Conservation (phyloP, 2,329 filamentous ascomycete genomes). For the Phoma sp. region DNA sequence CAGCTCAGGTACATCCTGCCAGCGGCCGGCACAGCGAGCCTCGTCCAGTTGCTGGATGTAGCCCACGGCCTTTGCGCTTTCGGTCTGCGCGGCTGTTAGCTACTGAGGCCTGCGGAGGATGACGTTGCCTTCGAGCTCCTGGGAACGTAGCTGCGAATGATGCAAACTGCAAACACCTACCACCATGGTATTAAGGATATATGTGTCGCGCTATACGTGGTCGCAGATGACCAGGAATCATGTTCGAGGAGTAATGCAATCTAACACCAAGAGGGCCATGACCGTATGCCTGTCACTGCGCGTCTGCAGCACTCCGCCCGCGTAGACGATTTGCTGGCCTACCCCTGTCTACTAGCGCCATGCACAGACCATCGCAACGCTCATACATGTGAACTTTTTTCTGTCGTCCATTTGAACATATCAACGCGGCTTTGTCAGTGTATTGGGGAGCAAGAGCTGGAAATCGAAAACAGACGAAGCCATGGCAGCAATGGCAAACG, state of each 20-base stretch:
- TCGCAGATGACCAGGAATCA: slow-evolving; percentile 31
- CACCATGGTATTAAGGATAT: slow-evolving; percentile 43
- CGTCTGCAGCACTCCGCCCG: slow-evolving; percentile 17
- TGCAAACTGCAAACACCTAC: slow-evolving; percentile 32
- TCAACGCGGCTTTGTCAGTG: not conserved
- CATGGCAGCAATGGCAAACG: slow-evolving; percentile 37
- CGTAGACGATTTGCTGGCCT: slow-evolving; percentile 19
- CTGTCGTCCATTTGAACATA: slow-evolving; percentile 11
- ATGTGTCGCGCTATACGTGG: slow-evolving; percentile 33
- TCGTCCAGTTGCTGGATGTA: slow-evolving; percentile 85
- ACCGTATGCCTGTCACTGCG: slow-evolving; percentile 29
- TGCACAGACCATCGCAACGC: slow-evolving; percentile 25
- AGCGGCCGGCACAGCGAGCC: slow-evolving; percentile 85
- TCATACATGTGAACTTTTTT: slow-evolving; percentile 31
- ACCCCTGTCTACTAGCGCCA: slow-evolving; percentile 33
- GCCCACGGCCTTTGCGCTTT: slow-evolving; percentile 76
- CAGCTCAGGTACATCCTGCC: slow-evolving; percentile 85
- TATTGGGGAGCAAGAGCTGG: not conserved
- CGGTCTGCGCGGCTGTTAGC: slow-evolving; percentile 50
- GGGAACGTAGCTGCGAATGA: slow-evolving; percentile 1
- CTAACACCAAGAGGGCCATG: slow-evolving; percentile 28
- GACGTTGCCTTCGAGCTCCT: slow-evolving; percentile 36
- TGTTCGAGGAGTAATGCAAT: slow-evolving; percentile 37
- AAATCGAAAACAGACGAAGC: not conserved
- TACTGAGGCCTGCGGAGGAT: slow-evolving; percentile 26